phyloP scores from a whole-genome alignment of 192 early-diverging fungal species.

The Mycoemilia scoparia region DNA sequence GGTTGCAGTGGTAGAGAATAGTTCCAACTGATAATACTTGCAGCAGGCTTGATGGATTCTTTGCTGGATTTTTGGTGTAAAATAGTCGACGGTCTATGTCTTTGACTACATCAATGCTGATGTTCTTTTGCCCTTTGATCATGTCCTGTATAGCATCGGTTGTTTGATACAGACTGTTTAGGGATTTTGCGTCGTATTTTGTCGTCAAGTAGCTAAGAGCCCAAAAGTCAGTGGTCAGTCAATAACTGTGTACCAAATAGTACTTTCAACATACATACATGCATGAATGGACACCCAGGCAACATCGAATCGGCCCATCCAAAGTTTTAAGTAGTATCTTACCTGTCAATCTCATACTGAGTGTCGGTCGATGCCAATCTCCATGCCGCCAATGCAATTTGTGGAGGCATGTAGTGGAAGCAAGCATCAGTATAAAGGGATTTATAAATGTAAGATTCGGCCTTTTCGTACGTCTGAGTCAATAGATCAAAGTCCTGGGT shows the following conservation, averaged over 20 bases:
- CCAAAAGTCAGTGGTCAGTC: not conserved
- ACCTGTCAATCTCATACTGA: conserved; percentile 32
- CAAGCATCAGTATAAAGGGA: conserved; percentile 53
- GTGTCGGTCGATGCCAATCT: conserved; percentile 37
- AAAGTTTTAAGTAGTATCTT: no score
- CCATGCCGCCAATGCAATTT: conserved; percentile 51
- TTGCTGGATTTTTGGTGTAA: conserved; percentile 53
- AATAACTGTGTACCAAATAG: not conserved
- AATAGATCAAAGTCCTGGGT: conserved; percentile 8
- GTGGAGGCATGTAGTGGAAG: conserved; percentile 56
- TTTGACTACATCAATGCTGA: conserved; percentile 29
- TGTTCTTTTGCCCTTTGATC: conserved; percentile 18
- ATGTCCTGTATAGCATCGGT: conserved; percentile 31
- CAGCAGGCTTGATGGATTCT: conserved; percentile 45
- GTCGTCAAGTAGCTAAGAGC: conserved; percentile 15
- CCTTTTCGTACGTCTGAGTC: conserved; percentile 32
- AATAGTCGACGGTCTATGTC: conserved; percentile 43
- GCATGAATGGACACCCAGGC: no score
- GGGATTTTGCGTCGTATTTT: conserved; percentile 20
- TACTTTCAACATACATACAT: no score
- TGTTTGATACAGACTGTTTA: conserved; percentile 25
- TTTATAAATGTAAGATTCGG: conserved; percentile 30
- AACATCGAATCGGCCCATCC: no score
- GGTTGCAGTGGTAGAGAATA: no score
- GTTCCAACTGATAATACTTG: no score